phyloP scores from a whole-genome alignment of 1,139 yeast species.

The Pichia sp. region DNA sequence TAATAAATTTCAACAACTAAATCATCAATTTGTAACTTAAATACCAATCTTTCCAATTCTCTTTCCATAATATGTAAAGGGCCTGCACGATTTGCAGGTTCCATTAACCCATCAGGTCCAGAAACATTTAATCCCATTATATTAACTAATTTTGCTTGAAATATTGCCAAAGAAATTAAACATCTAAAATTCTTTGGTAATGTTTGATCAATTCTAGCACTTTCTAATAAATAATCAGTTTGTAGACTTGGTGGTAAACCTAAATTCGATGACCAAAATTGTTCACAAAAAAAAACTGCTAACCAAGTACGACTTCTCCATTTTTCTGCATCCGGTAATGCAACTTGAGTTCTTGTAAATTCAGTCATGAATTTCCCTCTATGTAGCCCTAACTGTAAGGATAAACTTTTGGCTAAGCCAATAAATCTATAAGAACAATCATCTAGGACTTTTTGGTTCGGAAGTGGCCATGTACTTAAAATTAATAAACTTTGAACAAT shows the following conservation, averaged over 20 bases:
- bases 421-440: constrained; percentile 87
- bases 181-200: constrained; percentile 71
- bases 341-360: constrained; percentile 83
- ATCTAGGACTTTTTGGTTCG: constrained; percentile 87
- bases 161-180: constrained; percentile 65
- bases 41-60: constrained; percentile 66
- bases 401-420: constrained; percentile 77
- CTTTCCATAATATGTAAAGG: constrained; percentile 69
- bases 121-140: constrained; percentile 88
- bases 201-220: constrained; percentile 61
- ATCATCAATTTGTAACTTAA: constrained; percentile 57
- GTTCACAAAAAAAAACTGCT: constrained; percentile 81
- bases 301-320: constrained; percentile 96
- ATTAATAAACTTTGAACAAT: constrained; percentile 84
- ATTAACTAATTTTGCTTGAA: constrained; percentile 76
- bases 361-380: constrained; percentile 89
- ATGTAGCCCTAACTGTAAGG: constrained; percentile 87
- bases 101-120: constrained; percentile 84
- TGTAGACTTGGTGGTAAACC: constrained; percentile 87
- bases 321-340: constrained; percentile 82
- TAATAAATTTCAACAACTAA: constrained; percentile 73
- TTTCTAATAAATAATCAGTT: constrained; percentile 76
- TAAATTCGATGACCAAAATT: constrained; percentile 81
- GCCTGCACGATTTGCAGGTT: constrained; percentile 76
- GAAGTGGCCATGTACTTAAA: constrained; percentile 85